Evolutionary conservation across 2,329 filamentous ascomycete species (phyloP).

Genomic region (Beauveria caledonica): DNA sequence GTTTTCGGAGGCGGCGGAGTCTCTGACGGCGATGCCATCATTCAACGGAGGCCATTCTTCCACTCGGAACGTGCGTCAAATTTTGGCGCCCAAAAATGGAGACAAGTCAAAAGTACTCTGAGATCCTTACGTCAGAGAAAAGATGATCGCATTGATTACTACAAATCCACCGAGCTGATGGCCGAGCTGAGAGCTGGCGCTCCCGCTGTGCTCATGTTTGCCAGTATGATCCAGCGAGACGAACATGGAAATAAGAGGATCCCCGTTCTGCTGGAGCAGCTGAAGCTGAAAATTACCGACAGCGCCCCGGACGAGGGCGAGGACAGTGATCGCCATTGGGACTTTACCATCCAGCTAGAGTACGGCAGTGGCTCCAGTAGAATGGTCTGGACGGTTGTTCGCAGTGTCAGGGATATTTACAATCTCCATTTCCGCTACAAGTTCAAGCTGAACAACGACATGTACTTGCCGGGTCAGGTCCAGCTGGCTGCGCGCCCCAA

Average conservation of each 20-base stretch:
- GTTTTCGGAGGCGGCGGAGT: conserved; percentile 56
- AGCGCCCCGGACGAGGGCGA: conserved; percentile 61
- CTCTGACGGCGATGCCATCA: conserved; percentile 55
- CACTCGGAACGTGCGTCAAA: conserved; percentile 61
- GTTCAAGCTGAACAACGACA: conserved; percentile 73
- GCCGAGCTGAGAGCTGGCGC: conserved; percentile 88
- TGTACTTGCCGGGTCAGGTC: conserved; percentile 62
- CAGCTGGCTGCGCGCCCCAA: conserved; percentile 62
- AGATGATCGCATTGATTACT: conserved; percentile 82
- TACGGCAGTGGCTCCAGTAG: conserved; percentile 92
- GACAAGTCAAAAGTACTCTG: conserved; percentile 82
- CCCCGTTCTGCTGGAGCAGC: conserved; percentile 87
- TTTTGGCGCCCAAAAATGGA: conserved; percentile 78
- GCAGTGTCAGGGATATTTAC: conserved; percentile 81
- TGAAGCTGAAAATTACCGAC: conserved; percentile 81
- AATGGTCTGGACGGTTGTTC: conserved; percentile 92
- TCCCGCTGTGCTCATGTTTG: conserved; percentile 86
- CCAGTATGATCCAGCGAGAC: conserved; percentile 95
- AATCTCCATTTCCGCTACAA: conserved; percentile 94
- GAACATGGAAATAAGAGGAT: conserved; percentile 94
- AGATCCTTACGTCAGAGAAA: conserved; percentile 73
- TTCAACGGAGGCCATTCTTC: conserved; percentile 49
- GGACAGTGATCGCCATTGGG: conserved; percentile 62
- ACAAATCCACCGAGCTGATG: conserved; percentile 93
- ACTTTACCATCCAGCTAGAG: conserved; percentile 88